These are phyloP conservation scores for Calocybe gangraenosa DNA, from an alignment of 768 basidiomycete genomes.

Conservation along the genomic window DNA sequence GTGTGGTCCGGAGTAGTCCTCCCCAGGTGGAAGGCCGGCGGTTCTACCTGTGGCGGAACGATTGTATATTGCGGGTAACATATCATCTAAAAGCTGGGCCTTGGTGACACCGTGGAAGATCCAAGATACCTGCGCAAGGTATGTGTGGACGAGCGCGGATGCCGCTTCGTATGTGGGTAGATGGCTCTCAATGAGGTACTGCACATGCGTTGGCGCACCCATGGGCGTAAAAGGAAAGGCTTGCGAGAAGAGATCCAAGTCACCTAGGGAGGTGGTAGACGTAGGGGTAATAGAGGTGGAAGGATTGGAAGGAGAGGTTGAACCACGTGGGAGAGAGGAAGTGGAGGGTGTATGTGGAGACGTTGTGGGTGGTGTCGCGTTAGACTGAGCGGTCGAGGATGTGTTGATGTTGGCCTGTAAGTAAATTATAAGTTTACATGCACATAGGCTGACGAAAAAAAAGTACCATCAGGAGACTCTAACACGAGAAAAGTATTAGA, in stretches of 20 bases:
- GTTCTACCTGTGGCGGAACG: neutral
- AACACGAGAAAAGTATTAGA: neutral
- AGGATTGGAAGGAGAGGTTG: slow-evolving; percentile 12
- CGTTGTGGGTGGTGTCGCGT: slow-evolving; percentile 15
- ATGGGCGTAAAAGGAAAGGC: slow-evolving; percentile 64
- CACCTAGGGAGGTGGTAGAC: slow-evolving; percentile 18
- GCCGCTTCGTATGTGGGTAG: slow-evolving; percentile 54
- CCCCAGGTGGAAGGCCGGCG: slow-evolving; percentile 10
- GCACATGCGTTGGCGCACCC: slow-evolving; percentile 42
- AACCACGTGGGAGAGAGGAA: slow-evolving; percentile 18
- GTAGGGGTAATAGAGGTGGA: slow-evolving; percentile 16
- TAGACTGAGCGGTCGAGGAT: slow-evolving; percentile 4
- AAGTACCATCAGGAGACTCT: slow-evolving; percentile 23
- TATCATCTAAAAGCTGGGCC: slow-evolving; percentile 41
- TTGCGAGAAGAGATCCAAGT: slow-evolving; percentile 49
- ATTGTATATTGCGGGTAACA: slow-evolving; percentile 36
- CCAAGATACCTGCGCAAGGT: slow-evolving; percentile 48
- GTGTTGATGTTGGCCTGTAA: slow-evolving; percentile 10
- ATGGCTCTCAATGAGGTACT: slow-evolving; percentile 46
- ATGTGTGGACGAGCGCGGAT: slow-evolving; percentile 36
- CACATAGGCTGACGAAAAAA: neutral
- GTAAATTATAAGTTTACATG: neutral
- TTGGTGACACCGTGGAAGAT: slow-evolving; percentile 44
- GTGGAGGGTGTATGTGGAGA: slow-evolving; percentile 22
- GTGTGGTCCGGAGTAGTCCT: slow-evolving; percentile 41